These are phyloP conservation scores for Dryas alaskensis DNA, from an alignment of 306 rosid species.

Conservation along the genomic window DNA sequence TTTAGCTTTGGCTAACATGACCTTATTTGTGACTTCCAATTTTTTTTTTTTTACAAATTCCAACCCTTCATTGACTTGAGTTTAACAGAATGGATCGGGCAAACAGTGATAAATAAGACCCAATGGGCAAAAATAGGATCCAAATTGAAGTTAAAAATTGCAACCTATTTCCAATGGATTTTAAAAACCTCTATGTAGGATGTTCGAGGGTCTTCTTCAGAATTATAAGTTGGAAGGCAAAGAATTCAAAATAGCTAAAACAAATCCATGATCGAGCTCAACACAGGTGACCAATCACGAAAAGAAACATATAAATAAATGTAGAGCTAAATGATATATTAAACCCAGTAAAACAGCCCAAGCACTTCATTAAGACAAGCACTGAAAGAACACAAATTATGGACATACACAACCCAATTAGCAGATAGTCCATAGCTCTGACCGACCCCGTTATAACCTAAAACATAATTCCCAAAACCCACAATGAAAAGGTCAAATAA, in stretches of 20 bases:
- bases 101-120: no score
- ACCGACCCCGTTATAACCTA: slow-evolving; percentile 64
- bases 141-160: no score
- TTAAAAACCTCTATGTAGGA: no score
- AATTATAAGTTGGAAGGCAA: neutral
- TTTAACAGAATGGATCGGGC: no score
- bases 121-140: no score
- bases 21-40: no score
- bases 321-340: slow-evolving; percentile 1
- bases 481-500: slow-evolving; percentile 67
- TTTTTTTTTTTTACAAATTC: no score
- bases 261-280: neutral
- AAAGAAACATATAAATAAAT: neutral
- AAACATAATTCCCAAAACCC: slow-evolving; percentile 65
- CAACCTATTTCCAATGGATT: no score
- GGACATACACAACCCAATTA: slow-evolving; percentile 88
- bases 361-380: slow-evolving; percentile 55
- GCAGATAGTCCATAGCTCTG: slow-evolving; percentile 54
- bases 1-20: no score
- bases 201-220: no score
- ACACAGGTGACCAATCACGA: neutral
- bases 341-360: slow-evolving; percentile 45
- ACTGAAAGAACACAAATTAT: slow-evolving; percentile 46
- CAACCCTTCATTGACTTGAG: no score
- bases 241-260: neutral